Evolutionary conservation across 345 rosid genomes (phyloP).

Genomic region (Passiflora organensis): DNA sequence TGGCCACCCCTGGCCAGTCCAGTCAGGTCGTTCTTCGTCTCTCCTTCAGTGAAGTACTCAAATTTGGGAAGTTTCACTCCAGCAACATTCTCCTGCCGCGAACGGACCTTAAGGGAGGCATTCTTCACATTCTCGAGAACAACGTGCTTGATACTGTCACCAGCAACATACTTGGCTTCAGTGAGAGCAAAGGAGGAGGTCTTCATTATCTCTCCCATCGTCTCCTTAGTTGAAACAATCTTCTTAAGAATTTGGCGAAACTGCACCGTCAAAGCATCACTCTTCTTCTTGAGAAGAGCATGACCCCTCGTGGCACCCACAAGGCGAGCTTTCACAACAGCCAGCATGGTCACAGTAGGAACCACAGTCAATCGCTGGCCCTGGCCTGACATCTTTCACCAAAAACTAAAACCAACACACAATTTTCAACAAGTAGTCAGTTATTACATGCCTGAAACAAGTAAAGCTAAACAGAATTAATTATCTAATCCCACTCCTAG

Average conservation of each 20-base stretch:
- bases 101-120: slow-evolving; percentile 77
- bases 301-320: slow-evolving; percentile 92
- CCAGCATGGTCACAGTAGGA: slow-evolving; percentile 84
- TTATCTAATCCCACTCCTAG: no score
- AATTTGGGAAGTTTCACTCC: slow-evolving; percentile 92
- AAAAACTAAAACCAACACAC: slow-evolving; percentile 6
- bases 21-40: slow-evolving; percentile 84
- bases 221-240: slow-evolving; percentile 73
- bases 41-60: slow-evolving; percentile 73
- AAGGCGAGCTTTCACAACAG: slow-evolving; percentile 72
- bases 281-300: slow-evolving; percentile 94
- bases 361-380: slow-evolving; percentile 76
- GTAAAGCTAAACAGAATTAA: no score
- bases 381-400: slow-evolving; percentile 67
- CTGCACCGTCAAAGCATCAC: slow-evolving; percentile 91
- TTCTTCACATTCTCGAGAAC: slow-evolving; percentile 79
- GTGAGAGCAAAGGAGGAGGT: slow-evolving; percentile 73
- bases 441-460: no score
- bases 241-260: slow-evolving; percentile 80
- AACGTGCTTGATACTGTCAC: slow-evolving; percentile 73
- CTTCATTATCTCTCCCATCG: slow-evolving; percentile 90
- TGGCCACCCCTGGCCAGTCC: slow-evolving; percentile 96
- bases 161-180: slow-evolving; percentile 83
- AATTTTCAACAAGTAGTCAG: no score
- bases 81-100: slow-evolving; percentile 73